phyloP scores from a whole-genome alignment of 2,329 filamentous ascomycete genomes.

The Proliferodiscus dingleyae region DNA sequence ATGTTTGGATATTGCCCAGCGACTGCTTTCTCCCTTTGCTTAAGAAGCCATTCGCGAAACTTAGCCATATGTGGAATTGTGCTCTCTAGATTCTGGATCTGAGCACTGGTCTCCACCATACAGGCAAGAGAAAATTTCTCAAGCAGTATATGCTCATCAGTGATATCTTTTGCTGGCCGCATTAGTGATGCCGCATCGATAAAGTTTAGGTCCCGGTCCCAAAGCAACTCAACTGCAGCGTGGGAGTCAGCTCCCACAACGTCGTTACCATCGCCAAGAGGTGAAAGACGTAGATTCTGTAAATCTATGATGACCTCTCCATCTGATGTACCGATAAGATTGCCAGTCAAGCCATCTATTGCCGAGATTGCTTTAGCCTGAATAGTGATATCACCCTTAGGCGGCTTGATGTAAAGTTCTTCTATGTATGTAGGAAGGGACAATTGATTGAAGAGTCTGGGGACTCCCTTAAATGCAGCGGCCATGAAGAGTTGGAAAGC shows the following conservation, averaged over 20 bases:
- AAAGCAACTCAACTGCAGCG: constrained; percentile 4
- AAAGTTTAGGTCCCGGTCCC: constrained; percentile 13
- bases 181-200: constrained; percentile 7
- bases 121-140: constrained; percentile 17
- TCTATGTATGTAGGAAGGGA: constrained; percentile 7
- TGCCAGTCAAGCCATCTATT: not conserved
- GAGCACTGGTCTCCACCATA: constrained; percentile 12
- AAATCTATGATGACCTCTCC: not conserved
- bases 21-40: not conserved
- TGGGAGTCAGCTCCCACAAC: not conserved
- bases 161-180: not conserved
- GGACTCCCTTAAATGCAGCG: constrained; percentile 2
- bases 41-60: constrained; percentile 13
- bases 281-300: not conserved
- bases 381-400: not conserved
- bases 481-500: constrained; percentile 8
- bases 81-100: not conserved
- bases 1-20: not conserved
- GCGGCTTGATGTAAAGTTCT: constrained; percentile 6
- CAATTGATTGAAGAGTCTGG: constrained; percentile 2
- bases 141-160: not conserved
- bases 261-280: not conserved
- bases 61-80: constrained; percentile 10
- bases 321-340: not conserved
- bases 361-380: not conserved